These are phyloP conservation scores for Alloteropsis semialata DNA, from an alignment of 176 grass and related monocot genomes.

Conservation along the genomic window DNA sequence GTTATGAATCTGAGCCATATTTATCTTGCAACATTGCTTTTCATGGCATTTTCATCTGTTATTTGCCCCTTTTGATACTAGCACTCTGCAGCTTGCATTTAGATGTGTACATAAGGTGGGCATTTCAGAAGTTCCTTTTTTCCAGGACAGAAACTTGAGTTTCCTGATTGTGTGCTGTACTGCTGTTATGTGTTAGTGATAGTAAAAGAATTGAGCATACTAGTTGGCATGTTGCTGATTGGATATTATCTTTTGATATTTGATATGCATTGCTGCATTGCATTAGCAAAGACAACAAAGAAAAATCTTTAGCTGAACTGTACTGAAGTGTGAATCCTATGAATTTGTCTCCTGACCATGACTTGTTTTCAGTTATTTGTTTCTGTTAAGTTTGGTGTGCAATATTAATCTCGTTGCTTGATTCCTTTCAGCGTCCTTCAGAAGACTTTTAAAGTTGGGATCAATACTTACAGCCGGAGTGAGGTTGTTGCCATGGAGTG, in stretches of 20 bases:
- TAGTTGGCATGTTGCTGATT: not conserved
- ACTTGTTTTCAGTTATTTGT: not conserved
- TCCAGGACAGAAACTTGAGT: not conserved
- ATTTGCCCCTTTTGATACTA: not conserved
- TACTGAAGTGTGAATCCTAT: not conserved
- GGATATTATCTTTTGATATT: not conserved
- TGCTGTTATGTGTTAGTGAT: not conserved
- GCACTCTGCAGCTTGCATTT: not conserved
- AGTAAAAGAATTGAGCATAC: conserved; percentile 3
- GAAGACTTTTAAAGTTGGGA: conserved; percentile 54
- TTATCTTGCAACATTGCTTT: not conserved
- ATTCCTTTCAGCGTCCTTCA: conserved; percentile 58
- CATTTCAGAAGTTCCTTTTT: conserved; percentile 2
- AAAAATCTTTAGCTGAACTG: not conserved
- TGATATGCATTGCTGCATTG: not conserved
- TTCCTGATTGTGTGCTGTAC: not conserved
- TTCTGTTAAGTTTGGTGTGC: not conserved
- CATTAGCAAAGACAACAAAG: not conserved
- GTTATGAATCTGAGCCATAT: not conserved
- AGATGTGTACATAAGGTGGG: not conserved
- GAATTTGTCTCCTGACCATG: not conserved
- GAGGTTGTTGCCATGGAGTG: conserved; percentile 98
- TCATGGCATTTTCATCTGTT: not conserved
- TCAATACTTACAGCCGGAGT: conserved; percentile 59
- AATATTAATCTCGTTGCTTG: conserved; percentile 10